phyloP scores from a whole-genome alignment of 2,329 filamentous ascomycete genomes.

The Chrysoporthe deuterocubensis region DNA sequence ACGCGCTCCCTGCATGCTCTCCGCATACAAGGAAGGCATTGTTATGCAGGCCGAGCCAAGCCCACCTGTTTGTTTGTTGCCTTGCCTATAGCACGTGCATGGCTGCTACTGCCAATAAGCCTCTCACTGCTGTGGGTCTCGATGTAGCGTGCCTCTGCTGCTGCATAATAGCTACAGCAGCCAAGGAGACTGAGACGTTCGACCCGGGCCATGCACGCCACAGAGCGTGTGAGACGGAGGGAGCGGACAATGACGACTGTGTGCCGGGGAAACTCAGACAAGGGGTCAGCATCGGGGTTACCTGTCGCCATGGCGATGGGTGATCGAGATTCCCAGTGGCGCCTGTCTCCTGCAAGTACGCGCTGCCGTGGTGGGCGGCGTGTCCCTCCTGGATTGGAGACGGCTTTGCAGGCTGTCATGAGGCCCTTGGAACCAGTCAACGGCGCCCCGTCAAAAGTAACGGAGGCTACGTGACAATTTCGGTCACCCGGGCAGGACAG shows the following conservation, averaged over 20 bases:
- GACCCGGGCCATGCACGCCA: slow-evolving; percentile 1
- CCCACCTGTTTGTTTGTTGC: background rate
- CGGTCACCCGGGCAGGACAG: slow-evolving; percentile 10
- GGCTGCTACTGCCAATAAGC: background rate
- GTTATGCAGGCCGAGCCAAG: slow-evolving; percentile 7
- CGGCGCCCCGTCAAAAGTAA: background rate
- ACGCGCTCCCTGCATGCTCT: slow-evolving; percentile 7
- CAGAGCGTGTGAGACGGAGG: slow-evolving; percentile 16
- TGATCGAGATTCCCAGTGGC: background rate
- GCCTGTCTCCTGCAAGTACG: background rate
- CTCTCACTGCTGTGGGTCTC: background rate
- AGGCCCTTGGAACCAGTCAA: background rate
- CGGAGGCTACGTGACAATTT: slow-evolving; percentile 3
- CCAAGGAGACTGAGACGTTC: slow-evolving; percentile 13
- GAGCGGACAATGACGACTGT: background rate
- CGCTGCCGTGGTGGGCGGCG: background rate
- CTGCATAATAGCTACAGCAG: background rate
- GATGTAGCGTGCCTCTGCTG: slow-evolving; percentile 10
- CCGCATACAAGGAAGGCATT: background rate
- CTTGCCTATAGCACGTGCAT: background rate
- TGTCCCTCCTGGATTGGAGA: background rate
- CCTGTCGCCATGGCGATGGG: background rate
- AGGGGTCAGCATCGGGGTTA: background rate
- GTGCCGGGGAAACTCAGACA: background rate
- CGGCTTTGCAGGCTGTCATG: background rate